A percentile compares a stretch with the other conserved stretches of the same genome.
Conservation (phyloP, 345 rosid species). For the Turnera subulata region DNA sequence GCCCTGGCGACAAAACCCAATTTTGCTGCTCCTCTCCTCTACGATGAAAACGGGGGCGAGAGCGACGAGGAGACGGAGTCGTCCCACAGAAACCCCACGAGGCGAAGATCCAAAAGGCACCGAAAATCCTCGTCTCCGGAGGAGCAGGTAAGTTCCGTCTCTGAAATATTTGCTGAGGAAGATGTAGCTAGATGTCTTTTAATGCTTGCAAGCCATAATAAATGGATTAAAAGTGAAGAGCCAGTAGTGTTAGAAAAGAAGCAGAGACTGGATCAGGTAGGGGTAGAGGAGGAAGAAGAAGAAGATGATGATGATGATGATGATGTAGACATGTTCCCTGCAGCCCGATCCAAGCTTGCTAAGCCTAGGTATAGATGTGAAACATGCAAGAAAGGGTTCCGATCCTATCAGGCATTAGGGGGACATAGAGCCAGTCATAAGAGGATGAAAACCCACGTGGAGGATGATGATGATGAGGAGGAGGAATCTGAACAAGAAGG, state of each 20-base stretch:
- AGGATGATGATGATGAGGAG: background rate
- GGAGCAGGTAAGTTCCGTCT: constrained; percentile 32
- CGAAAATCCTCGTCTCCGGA: constrained; percentile 16
- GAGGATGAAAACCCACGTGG: background rate
- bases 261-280: background rate
- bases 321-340: background rate
- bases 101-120: constrained; percentile 27
- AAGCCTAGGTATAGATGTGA: constrained; percentile 19
- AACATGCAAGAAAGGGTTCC: constrained; percentile 25
- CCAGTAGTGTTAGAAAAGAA: background rate
- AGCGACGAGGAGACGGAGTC: constrained; percentile 32
- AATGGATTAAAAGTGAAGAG: background rate
- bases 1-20: constrained; percentile 12
- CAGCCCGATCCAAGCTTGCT: background rate
- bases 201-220: constrained; percentile 20
- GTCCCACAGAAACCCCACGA: constrained; percentile 13
- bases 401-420: constrained; percentile 33
- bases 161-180: constrained; percentile 18
- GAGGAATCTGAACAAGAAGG: background rate
- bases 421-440: constrained; percentile 32
- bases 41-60: constrained; percentile 10
- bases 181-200: constrained; percentile 37
- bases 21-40: background rate
- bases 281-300: background rate
- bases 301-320: constrained; percentile 12